phyloP scores from a whole-genome alignment of 495 filamentous ascomycete species.

The Aspergillus bridgeri region DNA sequence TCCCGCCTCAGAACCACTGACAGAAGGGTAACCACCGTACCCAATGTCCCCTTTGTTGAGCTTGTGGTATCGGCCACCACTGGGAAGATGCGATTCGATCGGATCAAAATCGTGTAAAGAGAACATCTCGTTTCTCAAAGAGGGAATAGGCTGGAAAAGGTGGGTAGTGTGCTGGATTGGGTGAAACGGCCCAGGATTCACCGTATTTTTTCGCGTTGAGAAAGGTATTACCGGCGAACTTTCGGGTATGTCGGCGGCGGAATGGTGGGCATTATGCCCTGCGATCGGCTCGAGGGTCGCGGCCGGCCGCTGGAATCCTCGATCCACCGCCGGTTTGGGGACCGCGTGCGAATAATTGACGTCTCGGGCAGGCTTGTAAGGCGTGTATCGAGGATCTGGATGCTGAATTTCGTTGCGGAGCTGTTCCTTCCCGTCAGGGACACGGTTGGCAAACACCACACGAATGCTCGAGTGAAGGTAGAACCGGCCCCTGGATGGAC shows the following conservation, averaged over 20 bases:
- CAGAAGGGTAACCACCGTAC: conserved; percentile 58
- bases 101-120: conserved; percentile 12
- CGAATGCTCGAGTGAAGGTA: conserved; percentile 89
- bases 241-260: conserved; percentile 1
- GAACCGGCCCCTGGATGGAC: conserved; percentile 75
- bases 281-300: conserved; percentile 46
- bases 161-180: conserved; percentile 11
- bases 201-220: neutral
- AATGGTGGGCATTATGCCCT: neutral
- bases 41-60: conserved; percentile 63
- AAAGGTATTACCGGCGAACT: neutral
- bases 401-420: conserved; percentile 86
- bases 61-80: conserved; percentile 54
- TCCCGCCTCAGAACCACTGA: conserved; percentile 36
- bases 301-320: conserved; percentile 54
- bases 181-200: neutral
- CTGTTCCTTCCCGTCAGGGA: conserved; percentile 94
- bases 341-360: conserved; percentile 23
- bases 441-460: conserved; percentile 96
- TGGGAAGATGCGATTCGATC: conserved; percentile 4
- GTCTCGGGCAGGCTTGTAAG: conserved; percentile 70
- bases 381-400: conserved; percentile 81
- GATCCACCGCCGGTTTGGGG: conserved; percentile 49
- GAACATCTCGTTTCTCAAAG: conserved; percentile 22
- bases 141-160: conserved; percentile 23